Conservation (phyloP, 352 stramenopile genomes). For the Aphanomyces astaci region DNA sequence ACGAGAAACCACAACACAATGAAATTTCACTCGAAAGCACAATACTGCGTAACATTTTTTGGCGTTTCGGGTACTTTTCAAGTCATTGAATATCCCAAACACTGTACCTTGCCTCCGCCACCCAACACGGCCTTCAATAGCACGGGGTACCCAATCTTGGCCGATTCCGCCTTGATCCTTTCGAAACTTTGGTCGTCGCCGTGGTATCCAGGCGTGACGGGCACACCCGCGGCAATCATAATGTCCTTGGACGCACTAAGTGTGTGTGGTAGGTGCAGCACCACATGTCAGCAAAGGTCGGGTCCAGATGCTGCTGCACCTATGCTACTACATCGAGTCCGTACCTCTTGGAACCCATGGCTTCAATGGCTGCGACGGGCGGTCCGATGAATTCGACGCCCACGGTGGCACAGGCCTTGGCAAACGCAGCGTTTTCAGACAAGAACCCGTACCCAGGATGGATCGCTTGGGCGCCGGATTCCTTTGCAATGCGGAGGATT, state of each 20-base stretch:
- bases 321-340: background rate
- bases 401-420: slow-evolving; percentile 49
- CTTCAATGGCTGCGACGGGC: slow-evolving; percentile 73
- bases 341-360: slow-evolving; percentile 84
- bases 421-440: slow-evolving; percentile 82
- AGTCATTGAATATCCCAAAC: too few relatives aligned
- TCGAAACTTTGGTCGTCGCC: slow-evolving; percentile 81
- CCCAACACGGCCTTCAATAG: slow-evolving; percentile 90
- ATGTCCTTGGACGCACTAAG: slow-evolving; percentile 86
- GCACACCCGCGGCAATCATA: slow-evolving; percentile 80
- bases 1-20: background rate
- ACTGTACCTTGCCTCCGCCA: slow-evolving; percentile 65
- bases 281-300: too few relatives aligned
- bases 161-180: slow-evolving; percentile 62
- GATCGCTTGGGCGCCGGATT: slow-evolving; percentile 65
- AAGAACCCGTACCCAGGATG: slow-evolving; percentile 89
- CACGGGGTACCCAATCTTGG: slow-evolving; percentile 87
- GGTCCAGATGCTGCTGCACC: background rate
- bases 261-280: too few relatives aligned
- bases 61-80: too few relatives aligned
- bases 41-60: too few relatives aligned
- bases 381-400: slow-evolving; percentile 88
- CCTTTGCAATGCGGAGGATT: slow-evolving; percentile 61
- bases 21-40: too few relatives aligned
- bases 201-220: slow-evolving; percentile 86